These are phyloP conservation scores for Vaccinium myrtillus DNA, from an alignment of 148 eudicot species.

Conservation along the genomic window DNA sequence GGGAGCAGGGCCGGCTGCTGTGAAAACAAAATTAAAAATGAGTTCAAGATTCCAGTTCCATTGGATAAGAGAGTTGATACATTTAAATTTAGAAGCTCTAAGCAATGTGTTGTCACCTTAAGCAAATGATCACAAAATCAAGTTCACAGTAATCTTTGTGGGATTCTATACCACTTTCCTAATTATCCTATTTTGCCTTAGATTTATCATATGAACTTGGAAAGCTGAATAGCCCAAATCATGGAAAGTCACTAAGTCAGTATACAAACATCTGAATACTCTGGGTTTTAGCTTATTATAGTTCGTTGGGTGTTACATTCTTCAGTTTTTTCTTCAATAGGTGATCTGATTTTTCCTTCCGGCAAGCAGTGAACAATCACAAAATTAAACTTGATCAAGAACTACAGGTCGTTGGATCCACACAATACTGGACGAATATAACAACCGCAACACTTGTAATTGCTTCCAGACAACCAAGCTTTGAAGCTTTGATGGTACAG, in stretches of 20 bases:
- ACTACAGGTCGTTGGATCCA: background rate
- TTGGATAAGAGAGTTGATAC: background rate
- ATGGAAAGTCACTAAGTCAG: background rate
- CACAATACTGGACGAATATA: background rate
- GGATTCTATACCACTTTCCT: background rate
- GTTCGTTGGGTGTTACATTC: background rate
- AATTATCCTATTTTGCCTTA: background rate
- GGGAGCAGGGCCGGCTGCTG: constrained; percentile 66
- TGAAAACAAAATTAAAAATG: constrained; percentile 16
- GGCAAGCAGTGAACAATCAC: background rate
- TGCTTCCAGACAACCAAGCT: background rate
- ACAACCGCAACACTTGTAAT: background rate
- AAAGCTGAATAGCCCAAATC: background rate
- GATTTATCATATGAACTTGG: background rate
- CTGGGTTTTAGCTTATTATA: background rate
- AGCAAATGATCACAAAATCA: background rate
- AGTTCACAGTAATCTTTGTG: background rate
- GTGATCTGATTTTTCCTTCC: background rate
- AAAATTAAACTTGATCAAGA: background rate
- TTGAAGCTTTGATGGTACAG: background rate
- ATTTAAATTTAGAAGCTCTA: background rate
- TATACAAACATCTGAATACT: background rate
- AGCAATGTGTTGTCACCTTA: background rate
- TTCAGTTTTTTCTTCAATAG: background rate
- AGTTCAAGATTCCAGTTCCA: background rate